These are phyloP conservation scores for Alternaria angustiovoidea DNA, from an alignment of 2,329 filamentous ascomycete species.

Conservation along the genomic window DNA sequence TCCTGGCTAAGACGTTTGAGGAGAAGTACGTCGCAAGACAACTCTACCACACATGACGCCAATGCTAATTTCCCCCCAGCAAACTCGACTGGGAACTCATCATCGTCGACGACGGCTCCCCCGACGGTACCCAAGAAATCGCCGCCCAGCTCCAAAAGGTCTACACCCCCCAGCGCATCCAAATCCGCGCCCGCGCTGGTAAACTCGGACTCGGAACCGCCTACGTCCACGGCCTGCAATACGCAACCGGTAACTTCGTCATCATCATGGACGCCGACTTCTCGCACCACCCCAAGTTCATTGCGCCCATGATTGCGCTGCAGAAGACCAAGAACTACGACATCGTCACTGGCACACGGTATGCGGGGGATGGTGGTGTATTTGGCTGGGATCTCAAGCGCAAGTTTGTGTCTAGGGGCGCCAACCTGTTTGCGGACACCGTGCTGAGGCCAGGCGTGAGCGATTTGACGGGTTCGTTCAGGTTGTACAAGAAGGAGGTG, in stretches of 20 bases:
- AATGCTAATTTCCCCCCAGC: slow-evolving; percentile 57
- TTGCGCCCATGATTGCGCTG: slow-evolving; percentile 86
- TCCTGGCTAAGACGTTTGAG: slow-evolving; percentile 90
- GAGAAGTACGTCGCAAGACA: slow-evolving; percentile 70
- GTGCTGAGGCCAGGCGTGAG: slow-evolving; percentile 92
- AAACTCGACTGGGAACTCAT: slow-evolving; percentile 97
- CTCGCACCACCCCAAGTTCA: slow-evolving; percentile 99
- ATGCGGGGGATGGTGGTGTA: slow-evolving; percentile 84
- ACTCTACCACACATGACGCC: not conserved
- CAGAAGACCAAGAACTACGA: slow-evolving; percentile 85
- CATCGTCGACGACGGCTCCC: slow-evolving; percentile 97
- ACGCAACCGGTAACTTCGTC: slow-evolving; percentile 89
- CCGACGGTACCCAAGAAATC: slow-evolving; percentile 91
- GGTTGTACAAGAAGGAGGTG: slow-evolving; percentile 90
- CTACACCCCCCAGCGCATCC: slow-evolving; percentile 77
- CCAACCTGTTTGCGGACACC: slow-evolving; percentile 95
- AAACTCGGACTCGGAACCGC: slow-evolving; percentile 97
- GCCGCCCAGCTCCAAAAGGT: slow-evolving; percentile 88
- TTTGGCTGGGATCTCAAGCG: slow-evolving; percentile 94
- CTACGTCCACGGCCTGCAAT: slow-evolving; percentile 94
- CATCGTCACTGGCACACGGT: slow-evolving; percentile 95
- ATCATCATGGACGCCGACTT: slow-evolving; percentile 99
- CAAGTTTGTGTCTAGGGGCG: slow-evolving; percentile 80
- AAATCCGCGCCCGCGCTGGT: slow-evolving; percentile 86
- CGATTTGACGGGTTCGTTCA: slow-evolving; percentile 93